Percentiles rank a stretch among this genome's conserved stretches.
Conservation (phyloP, 192 early-diverging fungal genomes). For the Coemansia pectinata region DNA sequence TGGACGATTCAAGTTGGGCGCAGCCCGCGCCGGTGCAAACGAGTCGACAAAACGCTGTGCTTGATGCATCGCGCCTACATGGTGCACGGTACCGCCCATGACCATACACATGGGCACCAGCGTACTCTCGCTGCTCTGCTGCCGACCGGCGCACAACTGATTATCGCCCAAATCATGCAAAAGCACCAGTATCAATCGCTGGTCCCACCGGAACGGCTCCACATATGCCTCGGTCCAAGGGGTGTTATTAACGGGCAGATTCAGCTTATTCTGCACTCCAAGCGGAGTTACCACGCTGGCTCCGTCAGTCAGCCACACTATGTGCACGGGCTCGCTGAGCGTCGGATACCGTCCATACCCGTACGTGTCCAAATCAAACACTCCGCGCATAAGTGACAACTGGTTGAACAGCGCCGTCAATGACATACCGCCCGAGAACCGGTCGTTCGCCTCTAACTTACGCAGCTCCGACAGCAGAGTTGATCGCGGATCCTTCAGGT, state of each 20-base stretch:
- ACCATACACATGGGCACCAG: constrained; percentile 67
- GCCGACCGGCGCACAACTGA: constrained; percentile 35
- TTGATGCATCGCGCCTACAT: constrained; percentile 56
- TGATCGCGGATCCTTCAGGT: constrained; percentile 54
- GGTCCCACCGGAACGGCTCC: constrained; percentile 87
- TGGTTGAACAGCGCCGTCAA: constrained; percentile 70
- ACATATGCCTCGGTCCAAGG: constrained; percentile 67
- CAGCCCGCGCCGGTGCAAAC: constrained; percentile 25
- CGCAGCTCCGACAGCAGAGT: constrained; percentile 66
- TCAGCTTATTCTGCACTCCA: constrained; percentile 61
- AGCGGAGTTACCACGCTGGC: constrained; percentile 55
- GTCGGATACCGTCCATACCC: constrained; percentile 71
- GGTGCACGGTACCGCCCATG: constrained; percentile 65
- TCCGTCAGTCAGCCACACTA: constrained; percentile 83
- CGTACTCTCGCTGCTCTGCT: constrained; percentile 55
- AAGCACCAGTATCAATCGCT: constrained; percentile 67
- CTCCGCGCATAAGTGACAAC: constrained; percentile 63
- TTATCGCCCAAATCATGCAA: constrained; percentile 51
- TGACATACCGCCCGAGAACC: constrained; percentile 67
- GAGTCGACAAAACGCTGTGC: constrained; percentile 70
- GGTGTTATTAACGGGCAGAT: constrained; percentile 61
- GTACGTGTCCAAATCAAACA: constrained; percentile 66
- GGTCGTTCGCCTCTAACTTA: constrained; percentile 61
- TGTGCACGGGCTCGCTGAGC: constrained; percentile 63
- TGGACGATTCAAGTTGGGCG: constrained; percentile 15